These are phyloP conservation scores for Penicillium rolfsii DNA, from an alignment of 2,329 filamentous ascomycete genomes.

Conservation along the genomic window DNA sequence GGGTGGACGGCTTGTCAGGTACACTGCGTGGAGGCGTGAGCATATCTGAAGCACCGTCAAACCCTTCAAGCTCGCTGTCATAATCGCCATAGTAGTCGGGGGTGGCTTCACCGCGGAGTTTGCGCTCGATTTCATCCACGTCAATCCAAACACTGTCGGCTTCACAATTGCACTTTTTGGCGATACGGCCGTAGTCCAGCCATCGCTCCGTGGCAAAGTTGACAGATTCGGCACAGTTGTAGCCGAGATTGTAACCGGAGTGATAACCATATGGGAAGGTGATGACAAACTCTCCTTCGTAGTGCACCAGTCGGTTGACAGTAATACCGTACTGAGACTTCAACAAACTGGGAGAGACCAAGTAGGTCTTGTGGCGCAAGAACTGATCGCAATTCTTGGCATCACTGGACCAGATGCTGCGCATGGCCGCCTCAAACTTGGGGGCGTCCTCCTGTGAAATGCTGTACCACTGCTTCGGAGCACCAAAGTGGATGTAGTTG, in stretches of 20 bases:
- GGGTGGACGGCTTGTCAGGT: slow-evolving; percentile 66
- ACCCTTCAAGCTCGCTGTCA: slow-evolving; percentile 67
- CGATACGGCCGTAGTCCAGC: slow-evolving; percentile 92
- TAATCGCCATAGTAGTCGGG: slow-evolving; percentile 53
- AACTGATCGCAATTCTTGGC: slow-evolving; percentile 97
- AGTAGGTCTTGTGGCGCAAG: slow-evolving; percentile 93
- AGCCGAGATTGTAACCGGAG: slow-evolving; percentile 95
- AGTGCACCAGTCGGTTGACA: slow-evolving; percentile 93
- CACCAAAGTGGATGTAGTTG: slow-evolving; percentile 98
- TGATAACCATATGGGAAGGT: slow-evolving; percentile 99
- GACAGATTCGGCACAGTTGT: slow-evolving; percentile 98
- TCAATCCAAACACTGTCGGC: slow-evolving; percentile 99
- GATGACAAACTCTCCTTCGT: slow-evolving; percentile 96
- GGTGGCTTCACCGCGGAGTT: slow-evolving; percentile 79
- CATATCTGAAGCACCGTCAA: slow-evolving; percentile 68
- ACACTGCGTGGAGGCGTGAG: slow-evolving; percentile 79
- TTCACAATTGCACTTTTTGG: slow-evolving; percentile 95
- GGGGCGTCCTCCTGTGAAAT: slow-evolving; percentile 94
- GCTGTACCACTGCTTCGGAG: slow-evolving; percentile 99
- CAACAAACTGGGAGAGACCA: slow-evolving; percentile 88
- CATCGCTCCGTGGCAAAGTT: slow-evolving; percentile 96
- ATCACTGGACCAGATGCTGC: slow-evolving; percentile 83
- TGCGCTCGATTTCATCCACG: slow-evolving; percentile 92
- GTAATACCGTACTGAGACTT: slow-evolving; percentile 90
- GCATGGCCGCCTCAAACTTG: slow-evolving; percentile 90